A percentile compares a stretch with the other conserved stretches of the same genome.
These are phyloP conservation scores for Saccharomycopsis fodiens DNA, from an alignment of 805 yeast genomes.

Conservation along the genomic window DNA sequence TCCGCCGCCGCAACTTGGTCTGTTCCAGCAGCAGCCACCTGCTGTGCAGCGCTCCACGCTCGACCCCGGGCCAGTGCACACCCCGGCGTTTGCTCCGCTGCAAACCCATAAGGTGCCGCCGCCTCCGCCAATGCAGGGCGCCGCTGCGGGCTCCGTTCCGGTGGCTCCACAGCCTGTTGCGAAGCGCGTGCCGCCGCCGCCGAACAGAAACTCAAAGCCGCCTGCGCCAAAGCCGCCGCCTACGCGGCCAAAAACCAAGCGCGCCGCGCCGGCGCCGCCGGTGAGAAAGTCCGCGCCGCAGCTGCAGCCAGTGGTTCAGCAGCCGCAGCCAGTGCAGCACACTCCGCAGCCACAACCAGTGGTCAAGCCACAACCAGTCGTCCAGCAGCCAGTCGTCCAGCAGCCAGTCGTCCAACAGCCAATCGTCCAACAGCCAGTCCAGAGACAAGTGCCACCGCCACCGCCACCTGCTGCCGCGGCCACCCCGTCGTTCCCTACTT, in stretches of 20 bases:
- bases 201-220: conserved; percentile 21
- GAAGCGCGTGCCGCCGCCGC: conserved; percentile 14
- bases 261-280: conserved; percentile 32
- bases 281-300: conserved; percentile 13
- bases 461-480: conserved; percentile 64
- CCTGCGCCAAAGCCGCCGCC: conserved; percentile 25
- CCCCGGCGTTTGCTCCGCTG: not conserved
- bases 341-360: conserved; percentile 17
- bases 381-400: conserved; percentile 8
- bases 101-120: conserved; percentile 24
- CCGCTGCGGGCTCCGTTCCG: no score
- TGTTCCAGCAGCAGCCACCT: conserved; percentile 19
- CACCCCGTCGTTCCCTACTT: conserved; percentile 66
- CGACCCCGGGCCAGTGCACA: not conserved
- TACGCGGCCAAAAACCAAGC: conserved; percentile 22
- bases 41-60: not conserved
- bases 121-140: conserved; percentile 25
- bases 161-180: conserved; percentile 14
- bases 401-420: not conserved
- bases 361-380: conserved; percentile 17
- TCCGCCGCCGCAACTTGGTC: conserved; percentile 17
- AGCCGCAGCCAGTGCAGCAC: conserved; percentile 22
- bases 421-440: conserved; percentile 10
- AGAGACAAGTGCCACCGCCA: conserved; percentile 52
- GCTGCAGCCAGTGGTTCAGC: conserved; percentile 1